These are phyloP conservation scores for Cercospora nicotianae DNA, from an alignment of 2,329 filamentous ascomycete species.

Conservation along the genomic window DNA sequence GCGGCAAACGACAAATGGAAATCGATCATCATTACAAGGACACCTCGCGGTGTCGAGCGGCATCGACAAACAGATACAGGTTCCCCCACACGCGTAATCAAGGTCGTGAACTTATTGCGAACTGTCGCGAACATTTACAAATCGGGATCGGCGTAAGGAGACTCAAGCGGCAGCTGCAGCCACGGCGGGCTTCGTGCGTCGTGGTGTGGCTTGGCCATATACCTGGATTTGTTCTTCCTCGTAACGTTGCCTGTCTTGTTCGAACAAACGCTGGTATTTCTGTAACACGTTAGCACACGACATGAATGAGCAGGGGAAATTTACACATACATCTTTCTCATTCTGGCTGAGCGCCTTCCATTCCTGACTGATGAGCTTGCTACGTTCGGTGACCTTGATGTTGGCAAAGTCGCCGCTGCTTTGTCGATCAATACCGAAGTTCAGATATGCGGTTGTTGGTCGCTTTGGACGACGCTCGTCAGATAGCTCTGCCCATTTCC, in stretches of 20 bases:
- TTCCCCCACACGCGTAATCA: neutral
- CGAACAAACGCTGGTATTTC: slow-evolving; percentile 22
- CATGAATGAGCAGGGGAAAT: neutral
- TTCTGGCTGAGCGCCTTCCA: slow-evolving; percentile 49
- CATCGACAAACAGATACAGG: neutral
- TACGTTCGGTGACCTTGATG: slow-evolving; percentile 44
- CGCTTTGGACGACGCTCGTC: slow-evolving; percentile 58
- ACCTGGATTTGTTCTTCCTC: slow-evolving; percentile 10
- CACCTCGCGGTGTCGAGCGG: neutral
- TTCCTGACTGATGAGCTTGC: slow-evolving; percentile 47
- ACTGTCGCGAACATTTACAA: slow-evolving; percentile 1
- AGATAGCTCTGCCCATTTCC: slow-evolving; percentile 41
- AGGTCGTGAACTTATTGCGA: neutral
- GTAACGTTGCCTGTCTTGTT: slow-evolving; percentile 20
- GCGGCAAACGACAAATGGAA: neutral
- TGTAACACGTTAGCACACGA: slow-evolving; percentile 8
- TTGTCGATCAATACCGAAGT: slow-evolving; percentile 50
- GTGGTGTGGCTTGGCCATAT: neutral
- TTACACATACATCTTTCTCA: slow-evolving; percentile 50
- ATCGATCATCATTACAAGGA: neutral
- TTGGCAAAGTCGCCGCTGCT: slow-evolving; percentile 53
- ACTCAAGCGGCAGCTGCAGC: slow-evolving; percentile 4
- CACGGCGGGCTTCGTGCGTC: neutral
- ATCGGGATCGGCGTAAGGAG: neutral
- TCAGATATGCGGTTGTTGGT: slow-evolving; percentile 41